Percentiles rank a stretch among this genome's conserved stretches.
phyloP scores from a whole-genome alignment of 352 stramenopile species.

The Thalassiosira mediterranea region DNA sequence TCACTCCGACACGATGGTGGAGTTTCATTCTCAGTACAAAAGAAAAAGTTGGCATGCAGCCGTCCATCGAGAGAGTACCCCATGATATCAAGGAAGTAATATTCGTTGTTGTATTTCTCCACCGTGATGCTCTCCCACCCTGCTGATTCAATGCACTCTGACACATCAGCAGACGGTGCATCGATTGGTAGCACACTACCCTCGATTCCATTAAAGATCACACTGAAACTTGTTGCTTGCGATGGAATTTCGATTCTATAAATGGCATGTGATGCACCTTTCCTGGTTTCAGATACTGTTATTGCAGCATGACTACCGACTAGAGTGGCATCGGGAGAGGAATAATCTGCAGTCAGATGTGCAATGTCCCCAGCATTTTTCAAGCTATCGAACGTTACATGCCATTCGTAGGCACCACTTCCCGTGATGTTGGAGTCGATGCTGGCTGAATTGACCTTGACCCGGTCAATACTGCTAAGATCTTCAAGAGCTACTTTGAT shows the following conservation, averaged over 20 bases:
- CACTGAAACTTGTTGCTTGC: conserved; percentile 29
- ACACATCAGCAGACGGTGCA: conserved; percentile 15
- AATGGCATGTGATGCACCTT: conserved; percentile 38
- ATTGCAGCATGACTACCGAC: conserved; percentile 60
- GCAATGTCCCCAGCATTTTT: conserved; percentile 74
- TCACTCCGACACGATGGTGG: conserved; percentile 20
- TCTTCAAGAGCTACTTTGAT: conserved; percentile 84
- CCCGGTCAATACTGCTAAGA: conserved; percentile 80
- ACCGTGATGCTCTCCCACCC: conserved; percentile 34
- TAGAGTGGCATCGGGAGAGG: conserved; percentile 29
- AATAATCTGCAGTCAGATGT: conserved; percentile 44
- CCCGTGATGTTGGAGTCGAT: conserved; percentile 61
- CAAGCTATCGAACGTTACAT: conserved; percentile 80
- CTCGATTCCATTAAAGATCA: conserved; percentile 44
- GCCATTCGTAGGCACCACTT: conserved; percentile 66
- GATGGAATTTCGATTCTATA: conserved; percentile 34
- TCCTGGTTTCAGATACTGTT: conserved; percentile 42
- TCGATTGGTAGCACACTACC: conserved; percentile 12
- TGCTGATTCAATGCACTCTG: conserved; percentile 20
- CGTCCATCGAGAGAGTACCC: conserved; percentile 30
- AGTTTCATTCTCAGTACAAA: conserved; percentile 20
- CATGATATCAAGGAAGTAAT: conserved; percentile 56
- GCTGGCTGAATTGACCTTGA: conserved; percentile 76
- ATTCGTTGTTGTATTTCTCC: conserved; percentile 40
- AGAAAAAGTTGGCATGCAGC: conserved; percentile 24